Evolutionary conservation across 768 basidiomycete species (phyloP), one percentile per base, ranked within the genome.

Genomic region (Mycena amicta): DNA sequence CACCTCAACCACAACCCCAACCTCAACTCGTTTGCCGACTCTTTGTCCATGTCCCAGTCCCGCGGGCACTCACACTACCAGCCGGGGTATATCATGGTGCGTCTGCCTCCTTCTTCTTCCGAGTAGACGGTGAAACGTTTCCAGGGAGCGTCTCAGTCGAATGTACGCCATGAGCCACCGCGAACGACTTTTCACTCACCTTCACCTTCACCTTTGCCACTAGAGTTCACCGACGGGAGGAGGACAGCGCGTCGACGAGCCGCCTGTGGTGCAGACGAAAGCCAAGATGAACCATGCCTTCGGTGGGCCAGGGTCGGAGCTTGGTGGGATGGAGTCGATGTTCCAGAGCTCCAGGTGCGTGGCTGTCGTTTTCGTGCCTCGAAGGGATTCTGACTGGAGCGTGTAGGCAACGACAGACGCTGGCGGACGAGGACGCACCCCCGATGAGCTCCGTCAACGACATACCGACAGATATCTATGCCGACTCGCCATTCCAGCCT

Each of bases 21-120:
- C n/a, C n/a, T n/a, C n/a, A 23, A 66, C 22, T 69, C 78, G 11
- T 75, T 85, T 20, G 72, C 79, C 3, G 70, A 78, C 18, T 79
- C 84, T 22, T 79, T 89, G 57, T 78, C 80, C n/a, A 89, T 92
- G 52, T 78, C 79, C n/a, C 89, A 92, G 8, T n/a, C n/a, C n/a
- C 88, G 89, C 71, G 85, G 87, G 3, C 79, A 89, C 62, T 84
- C 86, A 54, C 88, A 89, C 64, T 92, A 92, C 69, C 90, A 92
- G 66, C 80, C 88, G 31, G 90, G 90, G 3, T 92, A 92, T 70
- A 77, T 92, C 53, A 83, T 92, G 86, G 90, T 91, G 49, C 57
- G 84, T 25, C n/a, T n/a, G n/a, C n/a, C n/a, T n/a, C n/a, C n/a
- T n/a, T n/a, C n/a, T n/a, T n/a, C 11, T 56, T 25, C 25, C 58